Evolutionary conservation across 2,329 filamentous ascomycete species (phyloP), one percentile per base, ranked within the genome.

Genomic region (Pleurostoma richardsiae): DNA sequence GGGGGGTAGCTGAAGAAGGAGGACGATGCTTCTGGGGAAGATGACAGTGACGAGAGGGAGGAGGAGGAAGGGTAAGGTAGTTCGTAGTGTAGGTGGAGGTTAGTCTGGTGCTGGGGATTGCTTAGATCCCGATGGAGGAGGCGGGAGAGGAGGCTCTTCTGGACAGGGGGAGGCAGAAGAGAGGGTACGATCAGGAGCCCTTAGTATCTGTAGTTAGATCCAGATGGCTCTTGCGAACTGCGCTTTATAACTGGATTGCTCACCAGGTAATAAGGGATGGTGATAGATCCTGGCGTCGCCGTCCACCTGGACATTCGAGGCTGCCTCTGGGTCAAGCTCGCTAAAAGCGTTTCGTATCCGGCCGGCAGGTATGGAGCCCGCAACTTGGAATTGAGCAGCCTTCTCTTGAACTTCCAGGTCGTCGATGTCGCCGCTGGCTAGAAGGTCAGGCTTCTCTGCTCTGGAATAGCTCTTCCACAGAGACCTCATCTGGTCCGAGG

Each of bases 151-250:
- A 97, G 73, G 36, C 72, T 68, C 49, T 75, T 70, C 63, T 99
- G 94, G 10, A 88, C 72, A 5, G 70, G 58, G 11, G 79, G 76
- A 4, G 90, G 85, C 7, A 97, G 69, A 6, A 97, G 71, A 29
- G 78, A 77, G 10, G 91, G 91, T 3, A 91, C 69, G 44, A 97
- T 78, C 47, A 87, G 75, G 7, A 99, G 80, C 51, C 92, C 92
- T 95, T 52, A 49, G 41, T 28, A 5, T 40, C 43, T 30, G 53
- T 31, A 44, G 30, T 41, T 26, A 29, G 39, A 19, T 11, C 30
- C 11, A 30, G 8, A 19, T 46, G 11, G 40, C 33, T 30, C 47
- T 48, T 28, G 41, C 45, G 26, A n/a, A 5, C 4, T 31, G 4
- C 1, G 28, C 26, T 5, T 7, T 10, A 19, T 33, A 1, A 7